Base-by-base conservation (phyloP, 306 rosid species). In the Fragaria nilgerrensis region DNA sequence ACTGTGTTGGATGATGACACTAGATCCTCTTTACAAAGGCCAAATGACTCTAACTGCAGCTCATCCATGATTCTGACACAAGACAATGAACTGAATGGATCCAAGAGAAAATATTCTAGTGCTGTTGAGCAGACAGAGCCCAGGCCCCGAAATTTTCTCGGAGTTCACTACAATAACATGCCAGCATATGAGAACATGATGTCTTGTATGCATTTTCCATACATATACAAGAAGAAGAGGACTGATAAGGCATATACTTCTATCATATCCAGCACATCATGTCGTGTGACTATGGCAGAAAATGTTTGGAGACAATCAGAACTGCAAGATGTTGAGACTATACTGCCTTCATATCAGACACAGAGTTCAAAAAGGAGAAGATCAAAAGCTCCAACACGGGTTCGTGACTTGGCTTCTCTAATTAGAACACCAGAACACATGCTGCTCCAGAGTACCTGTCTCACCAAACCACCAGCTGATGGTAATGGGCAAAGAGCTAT, bases 371-470 rank as follows among this genome's bases (percentile, higher is more conserved):
- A 70, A 22, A 75, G 81, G 84, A 90, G 84, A 80, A 90, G 90
- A 86, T 82, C 97, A 37, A 86, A 80, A 81, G 77, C 70, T 82
- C 77, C 84, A 56, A 67, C 77, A 36, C 86, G 78, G 76, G 78
- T 73, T 67, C 82, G 83, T 64, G 75, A 75, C 72, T 75, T 20
- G 59, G 73, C 83, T 81, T 81, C 88, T 68, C 78, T 81, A 67
- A 83, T 70, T 72, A 86, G 72, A 75, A 59, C 80, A 41, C 67
- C 75, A 66, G 76, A 67, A 68, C 76, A 55, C 79, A 77, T 75
- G 56, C 53, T 77, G 69, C 62, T 70, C 70, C 76, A 74, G 66
- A 55, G 48, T 67, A 77, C 79, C 65, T 76, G 50, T 82, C 75
- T 78, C 19, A 49, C 76, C 64, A 70, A 72, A 73, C 56, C 66